Percentiles rank a stretch among this genome's conserved stretches.
phyloP scores from a whole-genome alignment of 1,284 basidiomycete genomes.

The Moesziomyces parantarcticus region DNA sequence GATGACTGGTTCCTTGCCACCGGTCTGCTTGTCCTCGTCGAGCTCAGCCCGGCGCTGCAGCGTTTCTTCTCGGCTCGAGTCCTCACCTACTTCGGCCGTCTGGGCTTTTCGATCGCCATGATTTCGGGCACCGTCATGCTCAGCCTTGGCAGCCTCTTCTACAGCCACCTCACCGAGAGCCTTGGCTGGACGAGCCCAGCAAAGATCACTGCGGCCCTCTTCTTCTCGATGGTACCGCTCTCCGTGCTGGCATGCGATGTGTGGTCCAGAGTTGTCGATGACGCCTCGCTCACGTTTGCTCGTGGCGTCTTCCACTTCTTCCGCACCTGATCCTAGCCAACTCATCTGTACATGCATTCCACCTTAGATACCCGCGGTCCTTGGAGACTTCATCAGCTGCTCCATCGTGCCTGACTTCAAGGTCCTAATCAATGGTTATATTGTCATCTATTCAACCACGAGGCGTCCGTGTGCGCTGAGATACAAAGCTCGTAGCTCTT shows the following conservation, averaged over 20 bases:
- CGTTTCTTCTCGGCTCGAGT: slow-evolving; percentile 30
- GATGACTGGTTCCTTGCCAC: slow-evolving; percentile 56
- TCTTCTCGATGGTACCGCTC: slow-evolving; percentile 53
- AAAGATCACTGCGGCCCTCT: slow-evolving; percentile 40
- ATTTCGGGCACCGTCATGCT: slow-evolving; percentile 52
- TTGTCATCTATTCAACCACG: no score
- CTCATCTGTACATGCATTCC: neutral
- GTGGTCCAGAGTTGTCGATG: slow-evolving; percentile 49
- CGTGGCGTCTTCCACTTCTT: slow-evolving; percentile 46
- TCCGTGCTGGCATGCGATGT: slow-evolving; percentile 46
- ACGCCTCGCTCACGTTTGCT: slow-evolving; percentile 38
- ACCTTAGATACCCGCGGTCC: slow-evolving; percentile 13
- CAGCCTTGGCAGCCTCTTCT: slow-evolving; percentile 47
- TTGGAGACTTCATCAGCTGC: neutral
- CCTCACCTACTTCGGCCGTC: slow-evolving; percentile 48
- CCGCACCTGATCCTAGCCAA: slow-evolving; percentile 10
- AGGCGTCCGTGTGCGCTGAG: no score
- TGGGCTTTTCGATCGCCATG: slow-evolving; percentile 54
- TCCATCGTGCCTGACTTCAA: neutral
- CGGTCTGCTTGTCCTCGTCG: slow-evolving; percentile 49
- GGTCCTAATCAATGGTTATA: no score
- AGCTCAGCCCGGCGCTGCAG: slow-evolving; percentile 40
- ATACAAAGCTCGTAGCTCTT: no score
- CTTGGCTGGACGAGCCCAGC: slow-evolving; percentile 36
- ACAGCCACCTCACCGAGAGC: slow-evolving; percentile 31